A percentile compares a stretch with the other conserved stretches of the same genome.
Evolutionary conservation across 202 grass and related monocot species (phyloP).

Genomic region (Eragrostis tef): DNA sequence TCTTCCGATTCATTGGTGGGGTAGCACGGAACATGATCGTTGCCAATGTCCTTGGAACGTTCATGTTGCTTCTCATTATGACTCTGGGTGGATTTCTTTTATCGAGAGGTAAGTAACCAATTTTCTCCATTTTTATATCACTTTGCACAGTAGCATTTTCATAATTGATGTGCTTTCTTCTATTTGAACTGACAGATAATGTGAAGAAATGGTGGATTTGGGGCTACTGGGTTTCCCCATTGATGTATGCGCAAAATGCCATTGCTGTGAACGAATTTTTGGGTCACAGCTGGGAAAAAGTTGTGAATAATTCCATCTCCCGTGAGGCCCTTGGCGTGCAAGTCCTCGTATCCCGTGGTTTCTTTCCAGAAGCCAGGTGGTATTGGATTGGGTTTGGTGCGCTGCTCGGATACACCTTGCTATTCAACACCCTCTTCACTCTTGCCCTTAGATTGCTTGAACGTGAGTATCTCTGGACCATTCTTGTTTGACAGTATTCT

Average conservation of each 20-base stretch:
- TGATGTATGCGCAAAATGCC: constrained; percentile 63
- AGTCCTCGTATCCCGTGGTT: not conserved
- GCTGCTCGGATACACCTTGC: not conserved
- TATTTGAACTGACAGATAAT: constrained; percentile 35
- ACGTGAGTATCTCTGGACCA: constrained; percentile 48
- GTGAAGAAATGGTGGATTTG: constrained; percentile 68
- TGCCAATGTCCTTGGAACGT: constrained; percentile 68
- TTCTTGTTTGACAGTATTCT: not conserved
- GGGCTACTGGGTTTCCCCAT: constrained; percentile 67
- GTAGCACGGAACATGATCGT: constrained; percentile 63
- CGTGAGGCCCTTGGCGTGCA: not conserved
- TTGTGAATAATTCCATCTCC: not conserved
- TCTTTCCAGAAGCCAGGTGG: not conserved
- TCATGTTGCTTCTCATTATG: constrained; percentile 57
- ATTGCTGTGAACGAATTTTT: constrained; percentile 58
- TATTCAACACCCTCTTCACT: not conserved
- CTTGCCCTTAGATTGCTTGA: constrained; percentile 34
- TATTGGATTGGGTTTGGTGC: constrained; percentile 4
- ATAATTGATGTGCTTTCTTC: not conserved
- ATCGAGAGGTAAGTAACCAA: not conserved
- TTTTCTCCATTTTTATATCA: not conserved
- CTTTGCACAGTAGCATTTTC: not conserved
- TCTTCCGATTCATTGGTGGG: constrained; percentile 72
- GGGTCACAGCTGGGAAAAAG: constrained; percentile 52
- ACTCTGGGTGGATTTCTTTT: constrained; percentile 73